Conservation (phyloP, 768 basidiomycete species). For the Lyophyllum shimeji region DNA sequence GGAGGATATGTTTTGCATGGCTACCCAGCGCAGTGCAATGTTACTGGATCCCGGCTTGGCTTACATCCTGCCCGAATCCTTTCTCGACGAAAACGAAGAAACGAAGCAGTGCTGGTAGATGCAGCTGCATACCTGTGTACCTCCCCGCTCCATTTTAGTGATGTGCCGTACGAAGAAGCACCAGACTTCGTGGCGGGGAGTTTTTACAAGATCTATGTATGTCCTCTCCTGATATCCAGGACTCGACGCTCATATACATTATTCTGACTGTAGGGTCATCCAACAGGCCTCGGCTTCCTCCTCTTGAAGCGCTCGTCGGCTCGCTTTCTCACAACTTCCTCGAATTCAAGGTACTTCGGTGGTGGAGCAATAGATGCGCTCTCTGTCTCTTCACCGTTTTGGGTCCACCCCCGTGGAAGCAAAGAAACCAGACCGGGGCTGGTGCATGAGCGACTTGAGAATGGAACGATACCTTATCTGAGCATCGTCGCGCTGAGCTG, state of each 20-base stretch:
- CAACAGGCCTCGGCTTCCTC: constrained; percentile 15
- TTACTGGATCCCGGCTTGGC: constrained; percentile 17
- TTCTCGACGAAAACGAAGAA: not conserved
- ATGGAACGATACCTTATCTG: constrained; percentile 14
- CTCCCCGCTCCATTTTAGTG: constrained; percentile 12
- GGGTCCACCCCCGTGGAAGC: constrained; percentile 13
- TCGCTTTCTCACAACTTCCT: constrained; percentile 2
- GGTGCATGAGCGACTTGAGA: constrained; percentile 12
- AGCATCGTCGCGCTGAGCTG: constrained; percentile 11
- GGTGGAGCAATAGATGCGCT: constrained; percentile 14
- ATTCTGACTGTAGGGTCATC: constrained; percentile 7
- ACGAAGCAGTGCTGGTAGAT: constrained; percentile 12
- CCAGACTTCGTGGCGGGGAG: constrained; percentile 16
- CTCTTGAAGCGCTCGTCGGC: constrained; percentile 16
- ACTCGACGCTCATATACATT: not conserved
- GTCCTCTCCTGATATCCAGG: not conserved
- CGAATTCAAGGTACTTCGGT: constrained; percentile 7
- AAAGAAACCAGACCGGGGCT: not conserved
- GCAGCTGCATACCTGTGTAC: constrained; percentile 18
- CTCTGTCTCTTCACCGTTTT: constrained; percentile 13
- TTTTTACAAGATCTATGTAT: constrained; percentile 17
- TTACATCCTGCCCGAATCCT: constrained; percentile 10
- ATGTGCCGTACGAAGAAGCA: constrained; percentile 8
- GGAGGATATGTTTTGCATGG: constrained; percentile 4
- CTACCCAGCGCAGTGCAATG: constrained; percentile 18